phyloP scores from a whole-genome alignment of 2,329 filamentous ascomycete genomes.

The Monascus ruber region DNA sequence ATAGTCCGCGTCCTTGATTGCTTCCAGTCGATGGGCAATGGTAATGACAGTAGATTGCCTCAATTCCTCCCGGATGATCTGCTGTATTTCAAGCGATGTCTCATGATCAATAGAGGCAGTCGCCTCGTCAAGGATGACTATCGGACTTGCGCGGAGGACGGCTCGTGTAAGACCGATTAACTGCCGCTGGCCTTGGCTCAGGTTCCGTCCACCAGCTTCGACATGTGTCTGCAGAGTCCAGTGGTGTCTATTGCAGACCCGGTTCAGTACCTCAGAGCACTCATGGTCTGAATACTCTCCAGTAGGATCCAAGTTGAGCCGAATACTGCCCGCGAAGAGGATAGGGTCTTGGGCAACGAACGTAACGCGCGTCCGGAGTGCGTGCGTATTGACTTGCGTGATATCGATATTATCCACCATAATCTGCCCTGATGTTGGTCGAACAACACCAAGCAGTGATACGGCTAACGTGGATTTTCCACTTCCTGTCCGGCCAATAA shows the following conservation, averaged over 20 bases:
- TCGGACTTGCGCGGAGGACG: constrained; percentile 47
- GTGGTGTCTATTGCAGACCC: constrained; percentile 43
- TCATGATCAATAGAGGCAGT: constrained; percentile 55
- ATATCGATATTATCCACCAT: constrained; percentile 51
- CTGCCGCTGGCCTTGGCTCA: constrained; percentile 55
- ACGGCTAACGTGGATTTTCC: constrained; percentile 70
- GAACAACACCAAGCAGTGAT: constrained; percentile 45
- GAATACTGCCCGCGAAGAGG: constrained; percentile 51
- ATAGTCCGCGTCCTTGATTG: constrained; percentile 48
- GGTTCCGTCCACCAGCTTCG: constrained; percentile 50
- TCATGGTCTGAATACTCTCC: constrained; percentile 45
- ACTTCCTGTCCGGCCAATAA: constrained; percentile 68
- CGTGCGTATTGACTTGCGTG: constrained; percentile 46
- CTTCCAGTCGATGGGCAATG: constrained; percentile 54
- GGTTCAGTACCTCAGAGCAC: constrained; percentile 42
- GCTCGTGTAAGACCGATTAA: constrained; percentile 54
- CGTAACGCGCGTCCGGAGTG: constrained; percentile 50
- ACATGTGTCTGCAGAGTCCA: constrained; percentile 48
- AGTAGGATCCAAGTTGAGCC: constrained; percentile 52
- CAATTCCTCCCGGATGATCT: constrained; percentile 25
- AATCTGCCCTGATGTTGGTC: constrained; percentile 45
- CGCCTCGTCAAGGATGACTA: constrained; percentile 56
- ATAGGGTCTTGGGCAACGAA: constrained; percentile 59
- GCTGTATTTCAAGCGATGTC: constrained; percentile 40
- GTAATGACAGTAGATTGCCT: constrained; percentile 47